Evolutionary conservation across 2,329 filamentous ascomycete species (phyloP).

Genomic region (Cercospora brassicicola): DNA sequence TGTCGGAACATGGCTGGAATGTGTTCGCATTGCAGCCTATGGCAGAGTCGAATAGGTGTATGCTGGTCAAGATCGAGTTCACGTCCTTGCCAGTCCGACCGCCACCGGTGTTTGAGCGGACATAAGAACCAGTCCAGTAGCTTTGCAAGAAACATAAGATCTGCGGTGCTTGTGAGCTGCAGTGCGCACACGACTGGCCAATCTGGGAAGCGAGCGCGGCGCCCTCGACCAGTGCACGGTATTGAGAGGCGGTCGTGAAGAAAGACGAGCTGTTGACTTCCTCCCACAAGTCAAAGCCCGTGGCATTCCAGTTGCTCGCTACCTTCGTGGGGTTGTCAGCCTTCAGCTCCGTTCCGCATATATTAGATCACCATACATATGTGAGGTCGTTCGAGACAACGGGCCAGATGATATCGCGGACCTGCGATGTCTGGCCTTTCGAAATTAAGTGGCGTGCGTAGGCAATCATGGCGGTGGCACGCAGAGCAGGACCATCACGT

Average conservation of each 20-base stretch:
- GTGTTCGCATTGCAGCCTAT: conserved; percentile 65
- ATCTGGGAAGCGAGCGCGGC: conserved; percentile 64
- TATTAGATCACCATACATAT: conserved; percentile 65
- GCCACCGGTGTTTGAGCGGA: conserved; percentile 66
- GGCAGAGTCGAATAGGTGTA: conserved; percentile 65
- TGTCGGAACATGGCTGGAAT: conserved; percentile 72
- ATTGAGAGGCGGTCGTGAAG: conserved; percentile 70
- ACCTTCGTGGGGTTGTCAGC: background rate
- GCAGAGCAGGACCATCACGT: conserved; percentile 73
- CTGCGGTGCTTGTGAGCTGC: conserved; percentile 65
- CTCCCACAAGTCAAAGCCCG: conserved; percentile 78
- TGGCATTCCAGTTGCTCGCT: conserved; percentile 54
- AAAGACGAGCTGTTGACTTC: conserved; percentile 75
- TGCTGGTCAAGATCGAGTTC: conserved; percentile 62
- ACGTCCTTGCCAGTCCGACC: conserved; percentile 69
- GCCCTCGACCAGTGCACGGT: conserved; percentile 66
- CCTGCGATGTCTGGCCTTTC: conserved; percentile 43
- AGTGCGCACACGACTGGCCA: conserved; percentile 61
- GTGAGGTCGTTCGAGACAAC: conserved; percentile 72
- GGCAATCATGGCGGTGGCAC: conserved; percentile 69
- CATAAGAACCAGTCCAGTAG: conserved; percentile 70
- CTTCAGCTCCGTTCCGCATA: background rate
- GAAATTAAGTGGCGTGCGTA: conserved; percentile 70
- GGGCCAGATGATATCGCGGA: conserved; percentile 64
- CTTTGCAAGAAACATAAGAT: conserved; percentile 71